A percentile compares a stretch with the other conserved stretches of the same genome.
Conservation (phyloP, 225 moss, liverwort and hornwort genomes). For the Pseudisothecium myosuroides region DNA sequence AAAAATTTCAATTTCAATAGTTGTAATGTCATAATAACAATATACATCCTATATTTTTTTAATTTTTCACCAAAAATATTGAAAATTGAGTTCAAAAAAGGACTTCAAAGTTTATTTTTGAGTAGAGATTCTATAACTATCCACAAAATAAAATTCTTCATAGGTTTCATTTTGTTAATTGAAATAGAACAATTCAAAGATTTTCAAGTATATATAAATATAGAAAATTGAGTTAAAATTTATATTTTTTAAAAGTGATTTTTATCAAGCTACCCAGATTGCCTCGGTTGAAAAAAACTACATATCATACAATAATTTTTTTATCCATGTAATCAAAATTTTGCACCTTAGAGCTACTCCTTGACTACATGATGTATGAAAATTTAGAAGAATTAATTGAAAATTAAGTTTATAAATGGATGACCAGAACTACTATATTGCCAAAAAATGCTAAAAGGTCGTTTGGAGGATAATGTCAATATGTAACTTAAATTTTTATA, state of each 20-base stretch:
- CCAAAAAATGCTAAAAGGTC: background rate
- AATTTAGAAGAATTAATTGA: background rate
- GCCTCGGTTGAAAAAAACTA: fast-evolving
- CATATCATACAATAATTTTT: background rate
- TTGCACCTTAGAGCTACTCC: background rate
- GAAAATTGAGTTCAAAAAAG: too few species aligned
- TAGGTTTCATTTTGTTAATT: background rate
- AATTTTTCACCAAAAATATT: too few species aligned
- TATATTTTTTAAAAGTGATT: background rate
- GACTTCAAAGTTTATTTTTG: too few species aligned
- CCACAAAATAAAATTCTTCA: too few species aligned
- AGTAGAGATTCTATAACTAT: too few species aligned
- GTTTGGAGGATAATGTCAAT: background rate
- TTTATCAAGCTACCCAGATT: fast-evolving
- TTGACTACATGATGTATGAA: background rate
- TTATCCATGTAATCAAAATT: background rate
- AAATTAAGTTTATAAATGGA: background rate
- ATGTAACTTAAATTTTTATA: background rate
- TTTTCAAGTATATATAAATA: background rate
- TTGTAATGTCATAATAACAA: background rate
- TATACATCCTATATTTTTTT: too few species aligned
- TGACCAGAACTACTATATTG: background rate
- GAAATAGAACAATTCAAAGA: background rate
- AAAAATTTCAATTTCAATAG: background rate
- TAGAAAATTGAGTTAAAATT: fast-evolving